phyloP scores from a whole-genome alignment of 1,139 yeast species.

The Yamadazyma buinensis region DNA sequence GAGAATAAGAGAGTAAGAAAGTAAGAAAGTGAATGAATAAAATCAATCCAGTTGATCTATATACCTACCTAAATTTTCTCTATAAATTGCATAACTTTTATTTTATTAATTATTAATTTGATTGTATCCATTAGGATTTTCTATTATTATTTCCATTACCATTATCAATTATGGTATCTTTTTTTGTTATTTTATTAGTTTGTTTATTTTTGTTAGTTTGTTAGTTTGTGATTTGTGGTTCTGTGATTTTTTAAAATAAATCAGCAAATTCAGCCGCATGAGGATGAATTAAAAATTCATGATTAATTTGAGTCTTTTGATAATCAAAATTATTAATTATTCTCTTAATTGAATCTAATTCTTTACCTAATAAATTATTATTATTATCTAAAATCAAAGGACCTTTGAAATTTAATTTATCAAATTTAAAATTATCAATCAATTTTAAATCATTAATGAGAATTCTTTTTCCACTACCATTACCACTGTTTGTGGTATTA shows the following conservation, averaged over 20 bases:
- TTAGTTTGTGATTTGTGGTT: too few relatives aligned
- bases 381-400: slow-evolving; percentile 60
- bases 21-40: too few relatives aligned
- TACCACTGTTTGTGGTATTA: too few relatives aligned
- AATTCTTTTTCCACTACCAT: too few relatives aligned
- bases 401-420: slow-evolving; percentile 17
- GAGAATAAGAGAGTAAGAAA: too few relatives aligned
- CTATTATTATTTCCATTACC: too few relatives aligned
- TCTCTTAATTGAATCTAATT: slow-evolving; percentile 39
- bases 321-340: slow-evolving; percentile 38
- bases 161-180: too few relatives aligned
- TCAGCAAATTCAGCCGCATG: slow-evolving; percentile 49
- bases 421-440: slow-evolving; percentile 19
- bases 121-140: too few relatives aligned
- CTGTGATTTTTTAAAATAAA: slow-evolving; percentile 34
- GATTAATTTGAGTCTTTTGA: slow-evolving; percentile 4
- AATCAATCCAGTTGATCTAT: slow-evolving; percentile 2
- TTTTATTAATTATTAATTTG: too few relatives aligned
- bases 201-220: too few relatives aligned
- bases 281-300: slow-evolving; percentile 33
- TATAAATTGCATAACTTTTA: too few relatives aligned
- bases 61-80: background rate
- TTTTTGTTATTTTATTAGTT: too few relatives aligned
- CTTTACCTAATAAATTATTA: slow-evolving; percentile 49
- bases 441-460: slow-evolving; percentile 18